phyloP scores from a whole-genome alignment of 148 eudicot genomes.

The Chenopodium formosanum region DNA sequence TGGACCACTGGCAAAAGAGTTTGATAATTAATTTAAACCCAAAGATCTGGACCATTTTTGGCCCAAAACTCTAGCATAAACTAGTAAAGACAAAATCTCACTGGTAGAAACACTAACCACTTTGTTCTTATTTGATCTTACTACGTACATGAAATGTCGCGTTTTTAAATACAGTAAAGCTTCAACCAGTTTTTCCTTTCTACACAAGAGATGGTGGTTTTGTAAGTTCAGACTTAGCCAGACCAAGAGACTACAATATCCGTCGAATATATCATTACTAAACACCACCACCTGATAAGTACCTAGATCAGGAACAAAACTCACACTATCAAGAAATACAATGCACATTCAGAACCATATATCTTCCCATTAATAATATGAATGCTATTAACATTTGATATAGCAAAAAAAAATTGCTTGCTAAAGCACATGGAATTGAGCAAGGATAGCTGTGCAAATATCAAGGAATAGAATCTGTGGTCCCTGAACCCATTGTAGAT shows the following conservation, averaged over 20 bases:
- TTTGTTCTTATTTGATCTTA: too few species aligned
- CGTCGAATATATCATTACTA: conserved; percentile 4
- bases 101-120: too few species aligned
- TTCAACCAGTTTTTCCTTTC: not conserved
- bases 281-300: not conserved
- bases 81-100: too few species aligned
- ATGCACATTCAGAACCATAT: conserved; percentile 19
- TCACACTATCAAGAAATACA: conserved; percentile 5
- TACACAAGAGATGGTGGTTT: not conserved
- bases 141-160: too few species aligned
- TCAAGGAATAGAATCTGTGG: conserved; percentile 89
- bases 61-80: too few species aligned
- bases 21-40: too few species aligned
- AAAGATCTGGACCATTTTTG: too few species aligned
- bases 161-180: too few species aligned
- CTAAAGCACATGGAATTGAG: conserved; percentile 83
- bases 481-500: conserved; percentile 83
- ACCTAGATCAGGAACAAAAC: conserved; percentile 21
- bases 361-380: conserved; percentile 16
- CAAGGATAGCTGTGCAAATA: conserved; percentile 88
- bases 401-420: conserved; percentile 20
- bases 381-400: not conserved
- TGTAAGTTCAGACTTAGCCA: conserved; percentile 10
- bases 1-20: too few species aligned
- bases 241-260: not conserved